phyloP scores from a whole-genome alignment of 495 filamentous ascomycete species.

The Bacidia gigantensis region DNA sequence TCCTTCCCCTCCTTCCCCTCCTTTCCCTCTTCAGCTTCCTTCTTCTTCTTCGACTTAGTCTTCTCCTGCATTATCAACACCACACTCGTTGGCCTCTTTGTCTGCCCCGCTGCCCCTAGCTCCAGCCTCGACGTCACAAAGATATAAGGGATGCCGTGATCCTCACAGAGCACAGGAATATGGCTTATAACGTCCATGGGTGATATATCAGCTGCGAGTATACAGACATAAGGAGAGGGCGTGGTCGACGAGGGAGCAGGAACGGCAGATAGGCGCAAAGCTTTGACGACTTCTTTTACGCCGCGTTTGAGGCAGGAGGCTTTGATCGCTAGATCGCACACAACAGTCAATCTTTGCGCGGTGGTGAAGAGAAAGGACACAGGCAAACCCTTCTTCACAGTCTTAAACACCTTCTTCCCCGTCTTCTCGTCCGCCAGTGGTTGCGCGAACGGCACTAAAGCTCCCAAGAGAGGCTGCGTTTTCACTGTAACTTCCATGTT shows the following conservation, averaged over 20 bases:
- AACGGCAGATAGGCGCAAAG: constrained; percentile 69
- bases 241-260: constrained; percentile 37
- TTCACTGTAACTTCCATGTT: constrained; percentile 31
- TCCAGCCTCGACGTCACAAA: constrained; percentile 80
- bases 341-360: background rate
- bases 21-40: constrained; percentile 34
- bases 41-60: constrained; percentile 33
- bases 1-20: constrained; percentile 22
- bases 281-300: constrained; percentile 97
- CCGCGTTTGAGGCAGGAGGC: constrained; percentile 88
- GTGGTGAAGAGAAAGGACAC: background rate
- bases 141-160: constrained; percentile 88
- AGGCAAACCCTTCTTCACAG: constrained; percentile 75
- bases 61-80: constrained; percentile 58
- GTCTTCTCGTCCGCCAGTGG: constrained; percentile 84
- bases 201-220: constrained; percentile 93
- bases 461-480: constrained; percentile 41
- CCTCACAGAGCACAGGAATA: constrained; percentile 93
- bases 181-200: constrained; percentile 69
- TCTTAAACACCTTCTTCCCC: constrained; percentile 84
- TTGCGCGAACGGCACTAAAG: constrained; percentile 83
- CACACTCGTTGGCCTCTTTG: constrained; percentile 90
- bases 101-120: constrained; percentile 78
- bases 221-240: constrained; percentile 56
- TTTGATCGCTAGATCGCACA: constrained; percentile 56